These are phyloP conservation scores for Sapria himalayana DNA, from an alignment of 345 rosid species.

Conservation along the genomic window DNA sequence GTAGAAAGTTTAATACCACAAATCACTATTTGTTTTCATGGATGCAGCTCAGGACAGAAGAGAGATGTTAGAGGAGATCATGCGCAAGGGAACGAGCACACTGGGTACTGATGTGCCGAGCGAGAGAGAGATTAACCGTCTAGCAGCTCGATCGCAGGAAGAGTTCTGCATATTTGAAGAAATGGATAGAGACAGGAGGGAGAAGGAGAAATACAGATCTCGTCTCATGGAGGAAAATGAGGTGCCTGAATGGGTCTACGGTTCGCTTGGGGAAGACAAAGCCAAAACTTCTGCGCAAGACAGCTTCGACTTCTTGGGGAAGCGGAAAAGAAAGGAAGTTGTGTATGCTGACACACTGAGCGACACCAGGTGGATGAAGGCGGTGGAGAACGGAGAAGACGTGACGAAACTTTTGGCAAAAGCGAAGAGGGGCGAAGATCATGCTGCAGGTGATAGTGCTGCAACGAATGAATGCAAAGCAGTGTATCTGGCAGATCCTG, in stretches of 20 bases:
- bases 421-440: constrained; percentile 29
- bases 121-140: constrained; percentile 95
- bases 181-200: constrained; percentile 88
- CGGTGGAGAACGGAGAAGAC: constrained; percentile 87
- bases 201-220: constrained; percentile 56
- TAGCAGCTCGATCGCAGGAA: constrained; percentile 76
- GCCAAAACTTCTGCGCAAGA: constrained; percentile 26
- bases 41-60: constrained; percentile 84
- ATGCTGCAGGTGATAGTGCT: constrained; percentile 16
- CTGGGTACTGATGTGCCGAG: constrained; percentile 94
- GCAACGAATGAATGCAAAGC: constrained; percentile 14
- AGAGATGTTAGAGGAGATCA: constrained; percentile 84
- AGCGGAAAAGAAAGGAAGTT: constrained; percentile 66
- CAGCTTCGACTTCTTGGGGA: constrained; percentile 33
- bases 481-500: constrained; percentile 6
- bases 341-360: constrained; percentile 62
- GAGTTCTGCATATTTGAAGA: constrained; percentile 82
- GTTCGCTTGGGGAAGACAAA: constrained; percentile 40
- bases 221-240: constrained; percentile 94
- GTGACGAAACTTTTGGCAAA: constrained; percentile 21
- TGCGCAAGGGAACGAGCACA: constrained; percentile 93
- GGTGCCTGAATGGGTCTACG: constrained; percentile 93
- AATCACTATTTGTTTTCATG: too few species aligned
- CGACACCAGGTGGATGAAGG: constrained; percentile 78
- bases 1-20: too few species aligned